Percentiles rank a stretch among this genome's conserved stretches.
Conservation (phyloP, 257 asterid genomes). For the Verbascum thapsus region DNA sequence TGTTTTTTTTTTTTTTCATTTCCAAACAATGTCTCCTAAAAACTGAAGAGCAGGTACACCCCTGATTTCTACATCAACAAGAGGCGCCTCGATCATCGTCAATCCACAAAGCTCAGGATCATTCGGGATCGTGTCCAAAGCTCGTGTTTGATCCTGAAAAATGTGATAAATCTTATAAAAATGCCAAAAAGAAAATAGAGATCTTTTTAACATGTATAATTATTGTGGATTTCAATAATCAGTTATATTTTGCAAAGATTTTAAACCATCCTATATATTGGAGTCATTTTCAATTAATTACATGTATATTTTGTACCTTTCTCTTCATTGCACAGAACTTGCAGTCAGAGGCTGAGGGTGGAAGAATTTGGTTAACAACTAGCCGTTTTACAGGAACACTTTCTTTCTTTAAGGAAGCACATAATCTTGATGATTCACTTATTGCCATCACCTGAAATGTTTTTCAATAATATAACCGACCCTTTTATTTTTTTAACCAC, state of each 20-base stretch:
- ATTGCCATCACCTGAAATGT: conserved; percentile 91
- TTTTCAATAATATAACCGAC: not conserved
- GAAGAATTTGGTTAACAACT: conserved; percentile 87
- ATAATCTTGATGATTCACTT: conserved; percentile 90
- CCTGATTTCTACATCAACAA: conserved; percentile 95
- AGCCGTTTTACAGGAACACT: conserved; percentile 91
- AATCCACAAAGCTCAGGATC: conserved; percentile 80
- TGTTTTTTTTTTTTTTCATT: conserved; percentile 47
- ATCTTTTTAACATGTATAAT: too few relatives aligned
- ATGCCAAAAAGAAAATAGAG: too few relatives aligned
- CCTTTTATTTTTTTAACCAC: not conserved
- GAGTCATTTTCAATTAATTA: too few relatives aligned
- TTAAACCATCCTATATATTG: too few relatives aligned
- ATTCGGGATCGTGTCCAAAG: conserved; percentile 53
- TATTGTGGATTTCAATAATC: too few relatives aligned
- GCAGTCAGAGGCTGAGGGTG: conserved; percentile 91
- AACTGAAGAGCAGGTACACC: conserved; percentile 99
- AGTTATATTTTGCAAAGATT: too few relatives aligned
- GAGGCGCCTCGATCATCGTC: conserved; percentile 80
- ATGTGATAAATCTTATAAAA: not conserved
- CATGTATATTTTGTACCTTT: conserved; percentile 58
- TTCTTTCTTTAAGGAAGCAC: conserved; percentile 86
- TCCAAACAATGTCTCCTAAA: conserved; percentile 93
- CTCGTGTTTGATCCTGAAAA: conserved; percentile 85
- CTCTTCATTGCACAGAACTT: conserved; percentile 91